Percentiles rank a stretch among this genome's conserved stretches.
phyloP scores from a whole-genome alignment of 331 rosid genomes.

The Cydonia oblonga region DNA sequence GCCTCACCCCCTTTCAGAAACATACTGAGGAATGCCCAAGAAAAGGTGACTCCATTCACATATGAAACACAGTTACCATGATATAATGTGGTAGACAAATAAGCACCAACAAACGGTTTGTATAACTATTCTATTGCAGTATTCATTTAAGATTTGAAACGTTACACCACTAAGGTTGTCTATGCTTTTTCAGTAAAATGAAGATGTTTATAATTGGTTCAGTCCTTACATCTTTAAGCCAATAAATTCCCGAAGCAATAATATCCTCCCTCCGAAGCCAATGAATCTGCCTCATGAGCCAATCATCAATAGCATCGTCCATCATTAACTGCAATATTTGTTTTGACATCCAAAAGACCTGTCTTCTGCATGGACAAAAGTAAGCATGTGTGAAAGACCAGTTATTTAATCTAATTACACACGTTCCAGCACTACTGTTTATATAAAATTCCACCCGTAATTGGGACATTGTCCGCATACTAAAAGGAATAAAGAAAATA shows the following conservation, averaged over 20 bases:
- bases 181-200: slow-evolving; percentile 10
- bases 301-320: slow-evolving; percentile 98
- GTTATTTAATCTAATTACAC: slow-evolving; percentile 1
- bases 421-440: not conserved
- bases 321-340: slow-evolving; percentile 83
- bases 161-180: slow-evolving; percentile 8
- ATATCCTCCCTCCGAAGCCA: slow-evolving; percentile 78
- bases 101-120: not conserved
- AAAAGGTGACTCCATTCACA: not conserved
- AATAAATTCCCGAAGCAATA: slow-evolving; percentile 72
- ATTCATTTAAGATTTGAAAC: not conserved
- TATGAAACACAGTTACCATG: not conserved
- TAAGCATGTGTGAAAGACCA: slow-evolving; percentile 10
- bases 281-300: slow-evolving; percentile 76
- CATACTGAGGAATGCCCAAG: not conserved
- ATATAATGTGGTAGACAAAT: not conserved
- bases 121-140: not conserved
- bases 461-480: slow-evolving; percentile 2
- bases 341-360: slow-evolving; percentile 97
- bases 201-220: slow-evolving; percentile 4
- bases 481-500: not conserved
- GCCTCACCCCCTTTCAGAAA: not conserved
- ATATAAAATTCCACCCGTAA: not conserved
- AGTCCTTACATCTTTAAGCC: slow-evolving; percentile 89
- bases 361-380: slow-evolving; percentile 54